Evolutionary conservation across 306 rosid species (phyloP).

Genomic region (Canavalia ensiformis): DNA sequence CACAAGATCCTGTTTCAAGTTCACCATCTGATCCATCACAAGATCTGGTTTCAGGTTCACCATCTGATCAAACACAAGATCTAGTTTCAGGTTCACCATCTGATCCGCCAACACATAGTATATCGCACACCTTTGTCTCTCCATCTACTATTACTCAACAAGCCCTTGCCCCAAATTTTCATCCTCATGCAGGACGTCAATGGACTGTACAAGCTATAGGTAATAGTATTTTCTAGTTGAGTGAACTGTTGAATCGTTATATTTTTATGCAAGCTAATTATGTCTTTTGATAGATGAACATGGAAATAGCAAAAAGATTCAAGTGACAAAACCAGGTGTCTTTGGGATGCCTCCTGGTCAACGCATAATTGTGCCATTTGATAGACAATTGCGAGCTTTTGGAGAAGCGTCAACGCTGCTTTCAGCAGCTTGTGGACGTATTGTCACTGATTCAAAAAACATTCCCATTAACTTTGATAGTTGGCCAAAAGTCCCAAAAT

Average conservation of each 20-base stretch:
- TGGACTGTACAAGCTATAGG: conserved; percentile 7
- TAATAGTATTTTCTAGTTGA: background rate
- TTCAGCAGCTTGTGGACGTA: conserved; percentile 13
- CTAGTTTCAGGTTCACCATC: background rate
- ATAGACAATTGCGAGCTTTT: conserved; percentile 21
- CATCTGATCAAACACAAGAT: background rate
- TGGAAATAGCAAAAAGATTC: background rate
- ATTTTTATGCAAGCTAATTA: background rate
- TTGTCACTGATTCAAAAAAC: background rate
- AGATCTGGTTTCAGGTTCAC: background rate
- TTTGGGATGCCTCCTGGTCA: conserved; percentile 15
- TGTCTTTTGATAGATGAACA: conserved; percentile 1
- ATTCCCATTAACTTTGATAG: background rate
- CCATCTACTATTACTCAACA: background rate
- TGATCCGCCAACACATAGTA: background rate
- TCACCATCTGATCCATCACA: conserved; percentile 2
- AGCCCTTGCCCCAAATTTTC: background rate
- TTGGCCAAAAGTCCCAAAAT: no score
- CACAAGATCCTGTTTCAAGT: background rate
- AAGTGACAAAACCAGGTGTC: background rate
- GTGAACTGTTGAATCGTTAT: background rate
- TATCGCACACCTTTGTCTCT: background rate
- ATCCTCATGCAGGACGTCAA: background rate
- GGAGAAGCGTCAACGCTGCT: conserved; percentile 20
- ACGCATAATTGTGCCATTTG: conserved; percentile 26